Base-by-base conservation (phyloP, 2,329 filamentous ascomycete species). In the Penicillium sp. region DNA sequence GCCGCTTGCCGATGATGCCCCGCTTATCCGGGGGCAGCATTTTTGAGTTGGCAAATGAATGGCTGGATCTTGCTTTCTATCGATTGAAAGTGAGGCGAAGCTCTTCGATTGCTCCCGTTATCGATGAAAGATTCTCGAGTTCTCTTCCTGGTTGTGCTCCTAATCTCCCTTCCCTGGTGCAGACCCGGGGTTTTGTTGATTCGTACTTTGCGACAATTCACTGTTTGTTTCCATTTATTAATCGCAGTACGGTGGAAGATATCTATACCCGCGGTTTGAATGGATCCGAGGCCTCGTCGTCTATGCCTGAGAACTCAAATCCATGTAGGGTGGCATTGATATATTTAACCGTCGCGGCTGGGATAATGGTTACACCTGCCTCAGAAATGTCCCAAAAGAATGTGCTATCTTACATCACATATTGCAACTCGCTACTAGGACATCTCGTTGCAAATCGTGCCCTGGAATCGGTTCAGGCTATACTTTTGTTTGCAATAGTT, bases 41-140 rank as follows among this genome's bases (percentile, higher is more conserved):
- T 39, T 36, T 55, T 16, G 55, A 57, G 34, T 38, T 57, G 22
- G 49, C 47, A 51, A 55, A 47, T n/a, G 55, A 54, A 32, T 57
- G 55, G 55, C 44, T 57, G 6, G 47, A 57, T 29, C 50, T 57
- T 32, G 55, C 55, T 11, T 54, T 57, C 21, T 57, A 51, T 43
- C 55, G 55, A 18, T 36, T 57, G 14, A 46, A 47, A 47, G 38
- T 4, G 46, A 22, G n/a, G 36, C n/a, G 38, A 52, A 14, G 18
- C 21, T 16, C 40, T 40, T 52, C 55, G n/a, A n/a, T 57, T 8
- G 42, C 55, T 22, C 55, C 55, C 1, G 27, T 51, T 8, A 34
- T 52, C 8, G 48, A 55, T 42, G 36, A 16, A 5, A 7, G 39
- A 14, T 57, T 57, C 24, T n/a, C 46, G 18, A 14, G 2, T 8